These are phyloP conservation scores for Penicillium cataractarum DNA, from an alignment of 495 filamentous ascomycete genomes.

Conservation along the genomic window DNA sequence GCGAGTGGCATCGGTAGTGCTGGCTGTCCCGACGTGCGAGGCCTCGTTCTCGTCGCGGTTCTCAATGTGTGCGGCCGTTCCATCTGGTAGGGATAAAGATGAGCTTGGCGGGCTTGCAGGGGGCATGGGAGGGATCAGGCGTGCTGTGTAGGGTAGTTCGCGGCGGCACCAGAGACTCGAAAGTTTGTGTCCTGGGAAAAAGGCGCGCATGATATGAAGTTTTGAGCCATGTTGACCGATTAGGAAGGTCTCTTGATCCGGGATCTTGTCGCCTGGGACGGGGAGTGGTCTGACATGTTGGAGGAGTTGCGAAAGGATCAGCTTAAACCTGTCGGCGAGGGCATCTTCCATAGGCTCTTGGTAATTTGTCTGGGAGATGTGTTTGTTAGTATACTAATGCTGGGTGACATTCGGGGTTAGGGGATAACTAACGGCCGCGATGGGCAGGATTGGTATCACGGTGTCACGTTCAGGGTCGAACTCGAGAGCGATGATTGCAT, in stretches of 20 bases:
- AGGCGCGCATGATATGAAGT: conserved; percentile 34
- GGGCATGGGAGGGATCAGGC: not conserved
- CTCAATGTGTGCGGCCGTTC: not conserved
- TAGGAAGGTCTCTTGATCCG: conserved; percentile 39
- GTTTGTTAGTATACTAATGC: not conserved
- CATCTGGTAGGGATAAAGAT: not conserved
- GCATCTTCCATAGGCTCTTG: conserved; percentile 14
- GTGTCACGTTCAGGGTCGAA: conserved; percentile 13
- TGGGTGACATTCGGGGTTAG: too few species aligned
- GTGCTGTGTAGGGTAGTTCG: conserved; percentile 1
- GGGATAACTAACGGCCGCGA: conserved; percentile 25
- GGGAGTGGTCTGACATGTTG: conserved; percentile 25
- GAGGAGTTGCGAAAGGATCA: conserved; percentile 34
- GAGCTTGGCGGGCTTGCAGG: conserved; percentile 3
- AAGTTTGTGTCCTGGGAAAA: conserved; percentile 36
- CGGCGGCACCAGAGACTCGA: conserved; percentile 33
- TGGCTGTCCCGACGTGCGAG: not conserved
- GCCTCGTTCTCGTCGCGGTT: not conserved
- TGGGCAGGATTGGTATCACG: conserved; percentile 19
- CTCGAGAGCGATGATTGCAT: conserved; percentile 28
- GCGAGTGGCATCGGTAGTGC: not conserved
- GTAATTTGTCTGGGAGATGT: conserved; percentile 24
- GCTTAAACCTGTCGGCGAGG: conserved; percentile 33
- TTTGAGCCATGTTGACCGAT: conserved; percentile 37
- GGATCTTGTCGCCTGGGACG: conserved; percentile 31